Conservation (phyloP, 495 filamentous ascomycete genomes). For the Tuber indicum region DNA sequence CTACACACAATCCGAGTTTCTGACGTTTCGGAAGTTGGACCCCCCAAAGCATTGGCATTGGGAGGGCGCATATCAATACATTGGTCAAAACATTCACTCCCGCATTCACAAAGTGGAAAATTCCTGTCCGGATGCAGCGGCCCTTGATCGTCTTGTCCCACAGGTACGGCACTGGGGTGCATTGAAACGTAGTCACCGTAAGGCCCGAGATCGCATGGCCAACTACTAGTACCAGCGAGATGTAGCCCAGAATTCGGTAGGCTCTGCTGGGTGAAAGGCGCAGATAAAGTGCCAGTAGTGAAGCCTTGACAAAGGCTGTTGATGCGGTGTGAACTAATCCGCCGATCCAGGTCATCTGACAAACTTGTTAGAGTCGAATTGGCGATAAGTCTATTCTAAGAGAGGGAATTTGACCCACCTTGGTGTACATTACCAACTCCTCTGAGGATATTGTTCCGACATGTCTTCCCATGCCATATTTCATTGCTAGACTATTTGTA, state of each 20-base stretch:
- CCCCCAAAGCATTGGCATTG: slow-evolving; percentile 48
- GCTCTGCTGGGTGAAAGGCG: slow-evolving; percentile 18
- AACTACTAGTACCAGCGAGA: slow-evolving; percentile 17
- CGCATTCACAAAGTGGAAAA: slow-evolving; percentile 51
- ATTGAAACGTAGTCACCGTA: slow-evolving; percentile 48
- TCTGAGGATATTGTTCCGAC: slow-evolving; percentile 10
- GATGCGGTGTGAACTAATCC: slow-evolving; percentile 35
- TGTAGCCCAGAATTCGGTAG: slow-evolving; percentile 20
- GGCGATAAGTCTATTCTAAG: background rate
- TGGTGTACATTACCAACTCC: slow-evolving; percentile 20
- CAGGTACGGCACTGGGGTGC: slow-evolving; percentile 47
- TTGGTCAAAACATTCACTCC: slow-evolving; percentile 45
- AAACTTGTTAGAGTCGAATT: slow-evolving; percentile 7
- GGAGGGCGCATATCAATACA: slow-evolving; percentile 45
- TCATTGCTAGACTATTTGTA: slow-evolving; percentile 9
- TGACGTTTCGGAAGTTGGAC: slow-evolving; percentile 48
- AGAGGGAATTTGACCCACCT: slow-evolving; percentile 4
- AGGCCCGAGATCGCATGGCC: slow-evolving; percentile 26
- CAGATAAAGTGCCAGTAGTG: slow-evolving; percentile 33
- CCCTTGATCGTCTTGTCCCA: slow-evolving; percentile 46
- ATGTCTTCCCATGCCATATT: slow-evolving; percentile 24
- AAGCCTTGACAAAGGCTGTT: slow-evolving; percentile 34
- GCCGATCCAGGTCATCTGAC: slow-evolving; percentile 24
- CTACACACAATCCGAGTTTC: slow-evolving; percentile 46
- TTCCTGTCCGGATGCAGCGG: slow-evolving; percentile 48